phyloP scores from a whole-genome alignment of 768 basidiomycete genomes.

The Lactarius psammicola region DNA sequence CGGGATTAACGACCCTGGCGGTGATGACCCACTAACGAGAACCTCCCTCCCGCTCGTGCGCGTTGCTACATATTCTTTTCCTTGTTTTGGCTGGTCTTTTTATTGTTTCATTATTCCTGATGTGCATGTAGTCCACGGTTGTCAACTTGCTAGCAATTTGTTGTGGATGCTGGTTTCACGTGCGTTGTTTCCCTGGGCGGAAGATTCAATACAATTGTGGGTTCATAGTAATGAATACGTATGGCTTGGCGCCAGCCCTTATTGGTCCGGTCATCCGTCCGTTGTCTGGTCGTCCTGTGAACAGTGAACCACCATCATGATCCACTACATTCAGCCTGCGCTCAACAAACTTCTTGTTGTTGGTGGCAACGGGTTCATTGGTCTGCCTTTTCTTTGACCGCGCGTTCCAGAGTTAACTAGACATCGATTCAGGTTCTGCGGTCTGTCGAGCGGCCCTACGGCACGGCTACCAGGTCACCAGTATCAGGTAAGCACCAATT shows the following conservation, averaged over 20 bases:
- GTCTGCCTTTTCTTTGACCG: slow-evolving; percentile 39
- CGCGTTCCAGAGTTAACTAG: background rate
- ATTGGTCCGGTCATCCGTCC: background rate
- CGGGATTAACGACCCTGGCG: slow-evolving; percentile 47
- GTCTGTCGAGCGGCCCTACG: slow-evolving; percentile 86
- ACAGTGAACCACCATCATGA: background rate
- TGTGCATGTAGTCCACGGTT: background rate
- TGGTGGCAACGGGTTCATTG: slow-evolving; percentile 98
- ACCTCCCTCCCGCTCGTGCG: slow-evolving; percentile 30
- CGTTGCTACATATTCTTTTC: slow-evolving; percentile 27
- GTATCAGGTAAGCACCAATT: slow-evolving; percentile 70
- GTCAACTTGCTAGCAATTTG: slow-evolving; percentile 10
- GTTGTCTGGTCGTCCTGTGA: background rate
- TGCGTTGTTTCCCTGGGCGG: background rate
- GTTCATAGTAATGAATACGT: background rate
- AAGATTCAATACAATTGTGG: background rate
- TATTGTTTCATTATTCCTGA: slow-evolving; percentile 1
- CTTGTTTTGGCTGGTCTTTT: slow-evolving; percentile 23
- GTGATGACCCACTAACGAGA: slow-evolving; percentile 36
- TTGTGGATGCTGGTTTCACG: slow-evolving; percentile 7
- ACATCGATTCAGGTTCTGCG: slow-evolving; percentile 67
- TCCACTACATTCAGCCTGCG: slow-evolving; percentile 29
- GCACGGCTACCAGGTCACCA: slow-evolving; percentile 82
- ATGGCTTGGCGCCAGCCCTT: background rate
- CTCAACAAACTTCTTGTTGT: slow-evolving; percentile 79